A percentile compares a stretch with the other conserved stretches of the same genome.
Conservation (phyloP, 83 land plant species). For the Thuja plicata region DNA sequence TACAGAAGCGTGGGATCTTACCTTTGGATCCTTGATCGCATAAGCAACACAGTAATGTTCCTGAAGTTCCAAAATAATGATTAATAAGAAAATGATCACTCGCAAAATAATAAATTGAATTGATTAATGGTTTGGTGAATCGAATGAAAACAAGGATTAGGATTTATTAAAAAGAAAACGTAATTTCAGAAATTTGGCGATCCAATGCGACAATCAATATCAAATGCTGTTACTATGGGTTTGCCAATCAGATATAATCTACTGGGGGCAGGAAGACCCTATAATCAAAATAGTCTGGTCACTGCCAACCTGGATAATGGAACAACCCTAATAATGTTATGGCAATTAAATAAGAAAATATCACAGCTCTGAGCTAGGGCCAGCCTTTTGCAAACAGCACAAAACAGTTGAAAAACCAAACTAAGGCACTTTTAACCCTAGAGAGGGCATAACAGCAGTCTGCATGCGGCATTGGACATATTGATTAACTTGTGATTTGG, state of each 20-base stretch:
- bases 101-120: background rate
- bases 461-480: background rate
- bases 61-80: slow-evolving; percentile 32
- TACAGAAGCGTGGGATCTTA: slow-evolving; percentile 4
- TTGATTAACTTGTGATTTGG: background rate
- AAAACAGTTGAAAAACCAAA: slow-evolving; percentile 8
- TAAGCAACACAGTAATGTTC: slow-evolving; percentile 89
- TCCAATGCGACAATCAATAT: background rate
- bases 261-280: background rate
- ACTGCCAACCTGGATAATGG: background rate
- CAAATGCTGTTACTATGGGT: background rate
- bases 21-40: slow-evolving; percentile 72
- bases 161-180: background rate
- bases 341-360: background rate
- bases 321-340: background rate
- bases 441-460: background rate
- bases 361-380: background rate
- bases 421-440: background rate
- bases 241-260: background rate
- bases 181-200: background rate
- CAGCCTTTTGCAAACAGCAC: background rate
- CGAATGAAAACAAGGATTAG: background rate
- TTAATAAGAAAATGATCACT: background rate
- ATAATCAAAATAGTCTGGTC: background rate
- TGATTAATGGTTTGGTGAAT: background rate